phyloP scores from a whole-genome alignment of 345 rosid genomes.

The Populus pruinosa region DNA sequence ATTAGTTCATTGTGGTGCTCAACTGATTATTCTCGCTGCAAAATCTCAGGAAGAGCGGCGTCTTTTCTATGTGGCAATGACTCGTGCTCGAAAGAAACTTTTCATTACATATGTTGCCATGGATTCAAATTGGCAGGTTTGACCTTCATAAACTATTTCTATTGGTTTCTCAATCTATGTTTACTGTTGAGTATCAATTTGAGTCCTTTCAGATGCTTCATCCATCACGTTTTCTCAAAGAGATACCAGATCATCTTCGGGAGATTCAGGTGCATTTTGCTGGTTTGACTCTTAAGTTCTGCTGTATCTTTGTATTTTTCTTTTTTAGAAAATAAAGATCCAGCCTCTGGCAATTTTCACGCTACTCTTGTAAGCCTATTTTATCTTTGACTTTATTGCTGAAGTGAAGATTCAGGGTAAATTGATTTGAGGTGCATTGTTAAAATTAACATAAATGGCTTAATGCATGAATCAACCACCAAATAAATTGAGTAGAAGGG shows the following conservation, averaged over 20 bases:
- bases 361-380: neutral
- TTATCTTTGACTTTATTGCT: neutral
- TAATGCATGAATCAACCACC: neutral
- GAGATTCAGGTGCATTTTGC: slow-evolving; percentile 51
- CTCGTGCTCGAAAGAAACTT: slow-evolving; percentile 82
- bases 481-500: neutral
- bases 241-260: slow-evolving; percentile 76
- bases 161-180: slow-evolving; percentile 6
- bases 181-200: slow-evolving; percentile 23
- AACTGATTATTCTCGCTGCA: slow-evolving; percentile 17
- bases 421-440: neutral
- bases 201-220: slow-evolving; percentile 63
- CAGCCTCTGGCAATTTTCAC: neutral
- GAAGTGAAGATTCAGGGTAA: neutral
- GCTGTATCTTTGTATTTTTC: neutral
- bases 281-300: neutral
- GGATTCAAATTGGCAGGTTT: slow-evolving; percentile 97
- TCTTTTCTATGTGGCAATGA: slow-evolving; percentile 90
- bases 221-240: slow-evolving; percentile 91
- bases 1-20: neutral
- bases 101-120: slow-evolving; percentile 68
- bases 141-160: slow-evolving; percentile 16
- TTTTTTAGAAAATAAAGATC: neutral
- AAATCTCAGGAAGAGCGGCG: slow-evolving; percentile 81
- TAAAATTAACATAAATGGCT: too few relatives aligned